Base-by-base conservation (phyloP, 495 filamentous ascomycete genomes). In the Hypoxylon crocopeplum region DNA sequence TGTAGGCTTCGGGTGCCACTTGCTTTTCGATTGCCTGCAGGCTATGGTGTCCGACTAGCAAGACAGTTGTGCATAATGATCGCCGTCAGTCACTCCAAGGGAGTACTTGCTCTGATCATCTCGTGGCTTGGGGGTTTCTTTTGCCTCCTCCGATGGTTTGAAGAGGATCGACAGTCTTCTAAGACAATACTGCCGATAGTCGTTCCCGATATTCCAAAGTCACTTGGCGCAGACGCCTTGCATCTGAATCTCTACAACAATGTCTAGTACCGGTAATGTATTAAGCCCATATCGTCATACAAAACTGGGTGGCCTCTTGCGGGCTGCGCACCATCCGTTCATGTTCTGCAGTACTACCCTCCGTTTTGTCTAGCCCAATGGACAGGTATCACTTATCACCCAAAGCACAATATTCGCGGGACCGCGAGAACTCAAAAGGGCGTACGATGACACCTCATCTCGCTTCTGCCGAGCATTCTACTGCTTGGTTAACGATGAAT, bases 311-410 rank as follows among this genome's bases (percentile, higher is more conserved):
- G 10, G 11, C 2, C 6, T 47, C 6, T 37, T 41, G 39, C 36
- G 27, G 12, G 21, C 7, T 19, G 19, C 19, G 7, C 40, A 17
- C 12, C 7, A 12, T 20, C 8, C 1, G 7, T 6, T 15, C 33
- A 11, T 44, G 10, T 27, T 37, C 41, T 49, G 44, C 37, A 17
- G 49, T 45, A 19, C 25, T 7, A 57, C 46, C 20, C 7, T 25
- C 17, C 7, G 6, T 24, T 32, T 8, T 17, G 15, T 13, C 13
- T 32, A n/a, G 17, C 37, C 1, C n/a, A 11, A 67, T 67, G 59
- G 44, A 54, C 11, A 34, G 11, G 33, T 42, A 37, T 49, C 64
- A 66, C 21, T 39, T 63, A 54, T 25, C 16, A 15, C 54, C 55
- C 19, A 33, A 29, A 17, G 27, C 7, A 20, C 33, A 15, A 13